Evolutionary conservation across 768 basidiomycete species (phyloP).

Genomic region (Clitopilus hobsonii): DNA sequence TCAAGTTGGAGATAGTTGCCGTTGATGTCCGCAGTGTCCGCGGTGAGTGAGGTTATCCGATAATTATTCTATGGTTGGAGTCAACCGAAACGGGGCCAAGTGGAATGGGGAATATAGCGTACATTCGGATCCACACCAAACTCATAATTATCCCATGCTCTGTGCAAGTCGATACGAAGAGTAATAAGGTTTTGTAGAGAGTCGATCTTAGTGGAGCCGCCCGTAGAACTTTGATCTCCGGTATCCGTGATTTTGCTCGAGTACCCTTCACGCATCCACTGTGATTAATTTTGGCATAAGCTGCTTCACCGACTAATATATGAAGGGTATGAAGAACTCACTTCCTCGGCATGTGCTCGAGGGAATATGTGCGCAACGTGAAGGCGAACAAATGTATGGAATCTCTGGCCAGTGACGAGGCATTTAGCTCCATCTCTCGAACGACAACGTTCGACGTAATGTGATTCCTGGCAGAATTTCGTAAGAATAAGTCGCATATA

Average conservation of each 20-base stretch:
- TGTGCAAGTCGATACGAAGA: slow-evolving; percentile 13
- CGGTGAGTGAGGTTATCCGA: slow-evolving; percentile 22
- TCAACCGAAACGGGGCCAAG: background rate
- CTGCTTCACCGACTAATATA: background rate
- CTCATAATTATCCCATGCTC: slow-evolving; percentile 17
- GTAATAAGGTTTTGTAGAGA: slow-evolving; percentile 16
- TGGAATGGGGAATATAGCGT: slow-evolving; percentile 3
- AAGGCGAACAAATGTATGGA: slow-evolving; percentile 8
- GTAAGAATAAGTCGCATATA: background rate
- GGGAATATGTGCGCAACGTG: slow-evolving; percentile 12
- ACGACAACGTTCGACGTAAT: background rate
- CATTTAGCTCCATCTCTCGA: background rate
- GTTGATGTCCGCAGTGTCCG: slow-evolving; percentile 19
- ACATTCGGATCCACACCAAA: slow-evolving; percentile 17
- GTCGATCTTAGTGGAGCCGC: slow-evolving; percentile 13
- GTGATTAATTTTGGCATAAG: background rate
- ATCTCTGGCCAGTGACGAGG: background rate
- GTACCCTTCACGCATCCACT: slow-evolving; percentile 14
- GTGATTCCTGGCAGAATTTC: background rate
- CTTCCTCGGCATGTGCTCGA: slow-evolving; percentile 3
- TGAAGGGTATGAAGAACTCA: background rate
- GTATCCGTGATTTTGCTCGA: slow-evolving; percentile 11
- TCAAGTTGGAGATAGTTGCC: slow-evolving; percentile 18
- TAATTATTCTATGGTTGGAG: slow-evolving; percentile 20
- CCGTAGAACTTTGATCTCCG: background rate